These are phyloP conservation scores for Dothistroma pini DNA, from an alignment of 2,329 filamentous ascomycete genomes.

Conservation along the genomic window DNA sequence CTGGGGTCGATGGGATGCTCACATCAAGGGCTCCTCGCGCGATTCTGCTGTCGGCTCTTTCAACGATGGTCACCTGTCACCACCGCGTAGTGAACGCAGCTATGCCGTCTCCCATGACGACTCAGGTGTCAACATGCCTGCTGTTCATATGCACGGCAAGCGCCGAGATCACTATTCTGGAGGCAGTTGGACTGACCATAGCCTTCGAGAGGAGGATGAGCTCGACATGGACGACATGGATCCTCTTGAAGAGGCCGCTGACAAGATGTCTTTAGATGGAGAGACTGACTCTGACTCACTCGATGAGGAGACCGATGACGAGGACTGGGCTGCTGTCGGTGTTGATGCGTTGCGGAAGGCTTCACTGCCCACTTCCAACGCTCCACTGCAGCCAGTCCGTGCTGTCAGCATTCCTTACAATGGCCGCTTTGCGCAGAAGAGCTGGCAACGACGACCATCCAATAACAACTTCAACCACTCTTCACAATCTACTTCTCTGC, in stretches of 20 bases:
- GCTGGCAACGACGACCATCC: constrained; percentile 26
- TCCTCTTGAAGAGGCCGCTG: constrained; percentile 79
- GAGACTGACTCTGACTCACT: constrained; percentile 52
- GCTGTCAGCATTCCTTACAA: constrained; percentile 30
- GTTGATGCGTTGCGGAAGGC: constrained; percentile 75
- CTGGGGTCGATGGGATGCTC: constrained; percentile 94
- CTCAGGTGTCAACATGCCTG: constrained; percentile 33
- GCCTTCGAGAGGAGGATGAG: constrained; percentile 62
- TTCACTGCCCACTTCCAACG: constrained; percentile 40
- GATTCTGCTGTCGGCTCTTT: constrained; percentile 39
- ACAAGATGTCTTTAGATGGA: constrained; percentile 88
- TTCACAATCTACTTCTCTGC: constrained; percentile 25
- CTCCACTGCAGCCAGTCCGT: constrained; percentile 26
- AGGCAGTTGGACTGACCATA: constrained; percentile 65
- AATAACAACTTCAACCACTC: constrained; percentile 9
- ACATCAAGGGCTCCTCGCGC: constrained; percentile 55
- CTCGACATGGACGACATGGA: constrained; percentile 54
- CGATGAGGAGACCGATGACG: constrained; percentile 82
- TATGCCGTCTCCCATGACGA: constrained; percentile 35
- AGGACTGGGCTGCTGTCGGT: constrained; percentile 90
- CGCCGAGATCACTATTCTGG: constrained; percentile 40
- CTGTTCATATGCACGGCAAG: constrained; percentile 22
- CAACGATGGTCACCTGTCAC: constrained; percentile 40
- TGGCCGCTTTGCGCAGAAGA: constrained; percentile 25
- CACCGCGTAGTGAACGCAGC: constrained; percentile 49